Evolutionary conservation across 768 basidiomycete species (phyloP), one percentile per base, ranked within the genome.

Genomic region (Lactifluus subvellereus): DNA sequence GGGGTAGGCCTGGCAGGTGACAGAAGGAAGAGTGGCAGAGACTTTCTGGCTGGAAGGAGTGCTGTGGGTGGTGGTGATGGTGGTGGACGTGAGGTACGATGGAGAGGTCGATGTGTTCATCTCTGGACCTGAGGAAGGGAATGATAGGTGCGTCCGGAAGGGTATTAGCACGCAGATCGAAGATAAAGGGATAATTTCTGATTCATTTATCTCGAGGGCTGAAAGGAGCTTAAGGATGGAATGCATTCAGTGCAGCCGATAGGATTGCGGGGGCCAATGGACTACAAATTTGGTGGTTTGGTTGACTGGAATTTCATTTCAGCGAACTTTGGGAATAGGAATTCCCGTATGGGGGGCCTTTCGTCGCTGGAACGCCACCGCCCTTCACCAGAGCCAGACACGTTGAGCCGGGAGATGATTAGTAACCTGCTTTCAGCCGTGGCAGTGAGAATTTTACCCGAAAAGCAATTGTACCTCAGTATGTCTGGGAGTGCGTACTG

Each of bases 1-100:
- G 62, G 57, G 62, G 62, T 7, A 62, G 37, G 56, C 40, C 4
- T 54, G 62, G 32, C 62, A 63, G 62, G 62, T 63, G 62, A 59
- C 57, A 48, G 53, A 61, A 32, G 30, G 32, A 16, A 40, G 50
- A 48, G 11, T 18, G n/a, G 6, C 7, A 42, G 32, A 16, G 42
- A 45, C 16, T 35, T 57, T 57, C 56, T 48, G 30, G 56, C 48
- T 57, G 33, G 56, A 57, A 57, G 33, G 49, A 50, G 30, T n/a
- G 45, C 4, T 40, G 45, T n/a, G 4, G 30, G 50, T 51, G 30
- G 1, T 22, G 6, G 54, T 54, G 38, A 40, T 53, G 18, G 37
- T 49, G 27, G n/a, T 3, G 37, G 8, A 27, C 18, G 42, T 9
- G 45, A 48, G 43, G 33, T 13, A 13, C 6, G 18, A 13, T 1